phyloP scores from a whole-genome alignment of 768 basidiomycete species.

The Boletus subparvulus region DNA sequence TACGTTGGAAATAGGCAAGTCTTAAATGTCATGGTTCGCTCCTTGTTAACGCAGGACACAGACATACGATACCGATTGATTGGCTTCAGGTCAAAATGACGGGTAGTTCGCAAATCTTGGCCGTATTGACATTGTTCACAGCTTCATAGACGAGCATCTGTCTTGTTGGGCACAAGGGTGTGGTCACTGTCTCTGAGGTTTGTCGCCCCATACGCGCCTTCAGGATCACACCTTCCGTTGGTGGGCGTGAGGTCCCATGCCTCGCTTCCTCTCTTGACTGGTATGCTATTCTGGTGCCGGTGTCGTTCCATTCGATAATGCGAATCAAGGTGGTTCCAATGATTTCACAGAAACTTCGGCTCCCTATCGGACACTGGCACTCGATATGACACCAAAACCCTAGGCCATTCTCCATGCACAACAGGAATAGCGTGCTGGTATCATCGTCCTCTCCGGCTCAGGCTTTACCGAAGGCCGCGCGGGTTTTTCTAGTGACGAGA shows the following conservation, averaged over 20 bases:
- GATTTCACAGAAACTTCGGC: neutral
- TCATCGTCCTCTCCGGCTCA: neutral
- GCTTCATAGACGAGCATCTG: neutral
- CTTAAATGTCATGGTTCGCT: neutral
- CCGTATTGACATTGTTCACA: neutral
- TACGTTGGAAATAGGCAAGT: neutral
- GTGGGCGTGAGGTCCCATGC: neutral
- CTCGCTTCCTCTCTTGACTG: neutral
- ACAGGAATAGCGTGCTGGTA: neutral
- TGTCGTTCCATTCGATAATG: neutral
- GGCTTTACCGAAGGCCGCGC: neutral
- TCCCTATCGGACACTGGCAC: neutral
- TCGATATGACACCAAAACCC: neutral
- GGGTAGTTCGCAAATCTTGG: neutral
- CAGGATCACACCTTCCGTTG: neutral
- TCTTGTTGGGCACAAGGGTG: neutral
- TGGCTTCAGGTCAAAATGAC: neutral
- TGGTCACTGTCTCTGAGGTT: neutral
- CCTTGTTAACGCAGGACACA: neutral
- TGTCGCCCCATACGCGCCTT: neutral
- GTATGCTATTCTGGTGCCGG: neutral
- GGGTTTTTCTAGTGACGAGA: too few species aligned
- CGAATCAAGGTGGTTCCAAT: neutral
- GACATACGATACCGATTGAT: neutral
- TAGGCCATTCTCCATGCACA: neutral